phyloP scores from a whole-genome alignment of 1,284 basidiomycete genomes.

The Rhodotorula mucilaginosa region DNA sequence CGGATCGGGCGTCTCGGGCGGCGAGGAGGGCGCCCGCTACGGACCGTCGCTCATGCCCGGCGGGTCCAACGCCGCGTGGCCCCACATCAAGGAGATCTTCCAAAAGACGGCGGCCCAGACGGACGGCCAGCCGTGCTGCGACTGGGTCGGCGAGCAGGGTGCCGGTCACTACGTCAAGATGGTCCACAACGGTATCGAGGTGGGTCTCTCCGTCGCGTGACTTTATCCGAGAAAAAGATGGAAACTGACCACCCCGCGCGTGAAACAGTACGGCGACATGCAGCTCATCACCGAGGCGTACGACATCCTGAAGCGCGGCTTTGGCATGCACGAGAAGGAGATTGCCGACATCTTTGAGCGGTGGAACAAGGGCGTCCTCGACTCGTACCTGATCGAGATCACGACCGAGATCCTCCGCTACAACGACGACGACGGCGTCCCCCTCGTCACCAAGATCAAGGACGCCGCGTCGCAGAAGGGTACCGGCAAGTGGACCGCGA shows the following conservation, averaged over 20 bases:
- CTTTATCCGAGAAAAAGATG: background rate
- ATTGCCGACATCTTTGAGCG: slow-evolving; percentile 65
- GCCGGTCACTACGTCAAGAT: slow-evolving; percentile 96
- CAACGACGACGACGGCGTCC: slow-evolving; percentile 91
- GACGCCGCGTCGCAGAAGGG: slow-evolving; percentile 98
- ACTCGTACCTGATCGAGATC: slow-evolving; percentile 99
- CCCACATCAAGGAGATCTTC: slow-evolving; percentile 96
- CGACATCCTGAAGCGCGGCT: slow-evolving; percentile 95
- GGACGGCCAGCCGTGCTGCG: slow-evolving; percentile 94
- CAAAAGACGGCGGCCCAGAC: slow-evolving; percentile 96
- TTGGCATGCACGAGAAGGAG: slow-evolving; percentile 77
- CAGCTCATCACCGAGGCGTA: slow-evolving; percentile 98
- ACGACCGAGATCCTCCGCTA: slow-evolving; percentile 91
- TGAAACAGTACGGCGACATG: slow-evolving; percentile 90
- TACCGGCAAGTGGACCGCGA: slow-evolving; percentile 99
- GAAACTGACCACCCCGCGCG: background rate
- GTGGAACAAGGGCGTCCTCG: slow-evolving; percentile 99
- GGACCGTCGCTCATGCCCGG: slow-evolving; percentile 99
- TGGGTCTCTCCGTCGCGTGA: background rate
- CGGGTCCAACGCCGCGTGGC: slow-evolving; percentile 92
- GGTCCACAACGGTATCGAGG: slow-evolving; percentile 87
- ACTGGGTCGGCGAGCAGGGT: slow-evolving; percentile 97
- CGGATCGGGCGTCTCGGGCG: slow-evolving; percentile 98
- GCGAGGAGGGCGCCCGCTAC: slow-evolving; percentile 97
- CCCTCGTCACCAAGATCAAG: slow-evolving; percentile 89